phyloP scores from a whole-genome alignment of 352 stramenopile genomes.

The Globisporangium mamillatum region DNA sequence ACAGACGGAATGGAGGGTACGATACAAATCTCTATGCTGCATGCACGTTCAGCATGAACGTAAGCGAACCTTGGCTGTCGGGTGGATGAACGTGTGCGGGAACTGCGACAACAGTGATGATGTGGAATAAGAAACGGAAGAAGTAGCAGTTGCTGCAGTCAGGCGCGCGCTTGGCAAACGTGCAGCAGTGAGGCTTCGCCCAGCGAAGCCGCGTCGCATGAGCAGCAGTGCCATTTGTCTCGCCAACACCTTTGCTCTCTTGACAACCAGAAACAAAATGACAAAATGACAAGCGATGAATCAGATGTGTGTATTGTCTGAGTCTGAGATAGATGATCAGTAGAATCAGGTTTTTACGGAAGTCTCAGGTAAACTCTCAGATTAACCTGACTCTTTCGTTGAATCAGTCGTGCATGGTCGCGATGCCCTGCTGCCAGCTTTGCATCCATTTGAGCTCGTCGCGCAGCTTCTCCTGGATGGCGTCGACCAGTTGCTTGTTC shows the following conservation, averaged over 20 bases:
- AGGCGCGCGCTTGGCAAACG: neutral
- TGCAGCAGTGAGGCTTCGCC: neutral
- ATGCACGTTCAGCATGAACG: neutral
- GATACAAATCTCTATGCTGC: too few species aligned
- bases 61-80: slow-evolving; percentile 36
- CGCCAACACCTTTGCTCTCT: neutral
- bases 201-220: neutral
- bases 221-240: neutral
- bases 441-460: slow-evolving; percentile 58
- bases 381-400: neutral
- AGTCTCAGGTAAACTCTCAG: neutral
- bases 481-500: slow-evolving; percentile 18
- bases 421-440: slow-evolving; percentile 48
- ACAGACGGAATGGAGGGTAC: too few species aligned
- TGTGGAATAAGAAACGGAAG: neutral
- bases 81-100: slow-evolving; percentile 34
- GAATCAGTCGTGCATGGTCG: slow-evolving; percentile 20
- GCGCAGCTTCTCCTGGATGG: slow-evolving; percentile 40
- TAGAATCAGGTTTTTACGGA: neutral
- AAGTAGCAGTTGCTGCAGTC: neutral
- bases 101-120: slow-evolving; percentile 6
- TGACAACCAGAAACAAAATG: neutral
- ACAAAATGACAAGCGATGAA: too few species aligned
- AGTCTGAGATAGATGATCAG: too few species aligned
- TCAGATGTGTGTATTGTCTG: too few species aligned